Percentiles rank a stretch among this genome's conserved stretches.
Evolutionary conservation across 495 filamentous ascomycete genomes (phyloP).

Genomic region (Corynascus novoguineensis): DNA sequence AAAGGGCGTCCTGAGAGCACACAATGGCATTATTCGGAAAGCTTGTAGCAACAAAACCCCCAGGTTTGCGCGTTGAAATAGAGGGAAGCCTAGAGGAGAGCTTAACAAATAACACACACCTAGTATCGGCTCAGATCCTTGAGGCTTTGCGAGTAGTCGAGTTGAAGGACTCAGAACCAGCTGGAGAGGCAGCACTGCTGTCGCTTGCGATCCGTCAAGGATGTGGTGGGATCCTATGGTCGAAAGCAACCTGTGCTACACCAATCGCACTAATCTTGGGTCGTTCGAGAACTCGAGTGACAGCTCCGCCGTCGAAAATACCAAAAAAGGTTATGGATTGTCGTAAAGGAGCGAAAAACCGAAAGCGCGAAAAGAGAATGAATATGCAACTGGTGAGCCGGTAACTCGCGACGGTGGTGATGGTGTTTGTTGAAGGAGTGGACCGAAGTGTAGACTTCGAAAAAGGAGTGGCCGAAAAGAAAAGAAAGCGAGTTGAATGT

Average conservation of each 20-base stretch:
- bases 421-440: slow-evolving; percentile 20
- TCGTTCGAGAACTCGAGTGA: slow-evolving; percentile 13
- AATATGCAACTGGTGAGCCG: slow-evolving; percentile 2
- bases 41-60: background rate
- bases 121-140: slow-evolving; percentile 7
- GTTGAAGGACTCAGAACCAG: slow-evolving; percentile 34
- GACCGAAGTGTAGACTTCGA: slow-evolving; percentile 15
- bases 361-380: slow-evolving; percentile 14
- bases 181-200: slow-evolving; percentile 36
- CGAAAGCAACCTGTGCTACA: slow-evolving; percentile 9
- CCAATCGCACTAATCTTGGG: slow-evolving; percentile 9
- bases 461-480: slow-evolving; percentile 39
- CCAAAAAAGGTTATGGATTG: slow-evolving; percentile 1
- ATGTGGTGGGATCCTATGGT: slow-evolving; percentile 25
- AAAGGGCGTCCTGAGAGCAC: background rate
- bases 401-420: background rate
- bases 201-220: slow-evolving; percentile 34
- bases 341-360: slow-evolving; percentile 32
- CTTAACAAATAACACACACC: slow-evolving; percentile 15
- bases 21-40: slow-evolving; percentile 13
- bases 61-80: background rate
- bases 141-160: slow-evolving; percentile 8
- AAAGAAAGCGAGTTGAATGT: slow-evolving; percentile 18
- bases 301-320: slow-evolving; percentile 20
- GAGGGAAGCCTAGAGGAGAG: background rate